phyloP scores from a whole-genome alignment of 345 rosid species.

The Brassica incana region DNA sequence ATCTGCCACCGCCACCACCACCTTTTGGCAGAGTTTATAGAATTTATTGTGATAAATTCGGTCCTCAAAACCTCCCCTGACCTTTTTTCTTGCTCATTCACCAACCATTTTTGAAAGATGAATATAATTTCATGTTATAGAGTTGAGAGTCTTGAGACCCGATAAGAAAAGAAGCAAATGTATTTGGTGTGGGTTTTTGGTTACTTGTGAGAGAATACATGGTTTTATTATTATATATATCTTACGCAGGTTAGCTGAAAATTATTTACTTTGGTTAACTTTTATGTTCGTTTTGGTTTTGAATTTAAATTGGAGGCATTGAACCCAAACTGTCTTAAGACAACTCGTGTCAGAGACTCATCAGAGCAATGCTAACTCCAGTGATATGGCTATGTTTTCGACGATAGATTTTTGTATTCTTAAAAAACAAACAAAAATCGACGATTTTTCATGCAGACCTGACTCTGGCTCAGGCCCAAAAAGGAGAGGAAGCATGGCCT shows the following conservation, averaged over 20 bases:
- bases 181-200: neutral
- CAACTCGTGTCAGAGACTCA: neutral
- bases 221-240: neutral
- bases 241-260: neutral
- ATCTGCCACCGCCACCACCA: neutral
- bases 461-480: too few relatives aligned
- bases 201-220: neutral
- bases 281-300: neutral
- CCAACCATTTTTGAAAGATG: conserved; percentile 1
- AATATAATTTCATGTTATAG: neutral
- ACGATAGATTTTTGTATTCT: neutral
- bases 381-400: neutral
- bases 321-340: neutral
- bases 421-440: neutral
- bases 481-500: too few relatives aligned
- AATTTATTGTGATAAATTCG: neutral
- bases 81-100: neutral
- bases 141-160: neutral
- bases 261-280: neutral
- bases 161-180: neutral
- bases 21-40: conserved; percentile 1
- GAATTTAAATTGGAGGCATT: neutral
- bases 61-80: neutral
- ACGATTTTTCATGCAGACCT: too few relatives aligned
- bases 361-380: neutral